Conservation (phyloP, 2,329 filamentous ascomycete species). For the Aspergillus sp. region DNA sequence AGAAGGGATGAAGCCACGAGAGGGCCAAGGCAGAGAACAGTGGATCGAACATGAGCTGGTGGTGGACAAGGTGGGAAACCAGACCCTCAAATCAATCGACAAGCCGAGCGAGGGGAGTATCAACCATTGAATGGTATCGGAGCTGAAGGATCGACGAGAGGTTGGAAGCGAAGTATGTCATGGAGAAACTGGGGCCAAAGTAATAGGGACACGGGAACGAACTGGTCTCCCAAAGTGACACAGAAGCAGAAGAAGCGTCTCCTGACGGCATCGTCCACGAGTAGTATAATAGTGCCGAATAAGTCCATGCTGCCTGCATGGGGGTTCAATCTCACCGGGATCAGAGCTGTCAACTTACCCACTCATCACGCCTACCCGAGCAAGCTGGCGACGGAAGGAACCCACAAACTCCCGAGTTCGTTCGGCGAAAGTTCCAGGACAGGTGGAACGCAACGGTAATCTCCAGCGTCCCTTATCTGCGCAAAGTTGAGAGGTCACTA, state of each 20-base stretch:
- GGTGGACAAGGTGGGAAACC: conserved; percentile 6
- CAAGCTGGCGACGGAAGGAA: conserved; percentile 12
- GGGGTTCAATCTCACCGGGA: conserved; percentile 6
- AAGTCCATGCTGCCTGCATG: conserved; percentile 17
- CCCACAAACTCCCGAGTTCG: too few species aligned
- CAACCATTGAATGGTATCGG: conserved; percentile 14
- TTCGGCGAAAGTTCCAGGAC: too few species aligned
- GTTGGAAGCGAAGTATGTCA: background rate
- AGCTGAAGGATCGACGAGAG: background rate
- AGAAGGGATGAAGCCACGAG: background rate
- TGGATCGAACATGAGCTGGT: conserved; percentile 6
- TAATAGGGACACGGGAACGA: too few species aligned
- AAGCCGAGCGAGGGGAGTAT: conserved; percentile 4
- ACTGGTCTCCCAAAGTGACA: too few species aligned
- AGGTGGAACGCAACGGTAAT: too few species aligned
- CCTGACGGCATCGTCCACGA: too few species aligned
- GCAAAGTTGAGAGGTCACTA: too few species aligned
- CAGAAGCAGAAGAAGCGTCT: background rate
- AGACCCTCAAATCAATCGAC: conserved; percentile 12
- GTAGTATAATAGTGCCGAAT: too few species aligned
- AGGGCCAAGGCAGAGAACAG: too few species aligned
- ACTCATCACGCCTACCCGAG: background rate
- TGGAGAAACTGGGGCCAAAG: too few species aligned
- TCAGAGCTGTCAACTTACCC: conserved; percentile 6
- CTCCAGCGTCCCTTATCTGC: too few species aligned